Evolutionary conservation across 2,329 filamentous ascomycete genomes (phyloP), one percentile per base, ranked within the genome.

Genomic region (Colletotrichum chlorophyti): DNA sequence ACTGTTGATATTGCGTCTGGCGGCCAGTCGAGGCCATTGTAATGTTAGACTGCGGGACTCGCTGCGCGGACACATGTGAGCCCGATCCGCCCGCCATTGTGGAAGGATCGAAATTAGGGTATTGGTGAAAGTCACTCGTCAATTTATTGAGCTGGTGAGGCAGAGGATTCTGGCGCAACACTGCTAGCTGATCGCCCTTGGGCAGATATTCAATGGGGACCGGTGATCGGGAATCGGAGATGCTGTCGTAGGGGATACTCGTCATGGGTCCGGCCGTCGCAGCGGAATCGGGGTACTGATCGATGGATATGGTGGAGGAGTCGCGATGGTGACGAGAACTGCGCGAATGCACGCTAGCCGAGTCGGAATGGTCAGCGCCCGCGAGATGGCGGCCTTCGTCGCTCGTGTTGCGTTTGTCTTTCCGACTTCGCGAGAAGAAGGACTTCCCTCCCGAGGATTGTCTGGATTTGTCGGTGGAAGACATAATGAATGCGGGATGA

Each of bases 371-470:
- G 65, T 89, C 82, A 65, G 79, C 80, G 52, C 81, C 79, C 65
- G 76, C 75, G 61, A 81, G 69, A 64, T 83, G 81, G 65, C 80
- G 80, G 65, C 80, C 79, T 69, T 88, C 85, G 66, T 84, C 81
- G 72, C 85, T 84, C 62, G 80, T 75, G 67, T 82, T 80, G 71
- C 87, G 84, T 72, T 87, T 87, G 67, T 83, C 81, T 75, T 88
- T 91, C 78, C 92, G 95, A 77, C 88, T 90, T 70, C 93, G 86
- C 69, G 91, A 93, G 79, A 97, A 97, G 80, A 97, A 92, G 63
- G 89, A 91, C 71, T 87, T 89, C 69, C 82, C 82, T 67, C 78
- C 77, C 53, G 91, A 93, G 64, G 90, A 92, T 80, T 94, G 90
- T 75, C 91, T 87, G 69, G 89, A 83, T 79, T 93, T 92, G 79